Evolutionary conservation across 768 basidiomycete genomes (phyloP), one percentile per base, ranked within the genome.

Genomic region (Leccinum aurantiacum): DNA sequence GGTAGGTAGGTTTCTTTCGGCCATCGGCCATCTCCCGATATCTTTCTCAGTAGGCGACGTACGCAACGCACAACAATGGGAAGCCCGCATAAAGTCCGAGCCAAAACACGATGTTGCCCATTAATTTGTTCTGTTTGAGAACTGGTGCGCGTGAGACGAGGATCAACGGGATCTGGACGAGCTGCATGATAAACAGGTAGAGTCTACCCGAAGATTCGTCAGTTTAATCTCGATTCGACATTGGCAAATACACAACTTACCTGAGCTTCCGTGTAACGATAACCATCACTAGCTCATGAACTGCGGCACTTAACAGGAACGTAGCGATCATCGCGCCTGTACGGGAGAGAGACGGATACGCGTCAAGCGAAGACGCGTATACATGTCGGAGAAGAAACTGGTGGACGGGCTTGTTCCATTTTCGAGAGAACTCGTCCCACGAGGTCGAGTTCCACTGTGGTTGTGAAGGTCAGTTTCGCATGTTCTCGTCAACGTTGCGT

Each of bases 341-440:
- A 59, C 83, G 84, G 47, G 91, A 90, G 54, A 97, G 75, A 60
- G 84, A 81, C 6, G 71, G 71, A 72, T 91, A 90, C 56, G 86
- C 83, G 49, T 84, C 78, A 58, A 96, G 92, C 7, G 92, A 86
- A 10, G 94, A 90, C 3, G 94, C 89, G 67, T 99, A 99, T 33
- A 99, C 95, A 71, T 99, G 97, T 11, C 93, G 87, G 17, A 98
- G 82, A 41, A 99, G 84, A 82, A 93, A 93, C n/a, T 82, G 82
- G 65, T 98, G 89, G 33, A 98, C 96, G 11, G 96, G 96, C 64
- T 92, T 94, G 77, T 98, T 98, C 96, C 97, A 98, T 77, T 96
- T 95, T 48, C 97, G 87, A 4, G 95, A 91, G 73, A 96, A 98
- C 74, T 98, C 93, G 65, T 98, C 96, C 91, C 91, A 95, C 2